A percentile compares a stretch with the other conserved stretches of the same genome.
Evolutionary conservation across 495 filamentous ascomycete species (phyloP).

Genomic region (Talaromyces stipitatus): DNA sequence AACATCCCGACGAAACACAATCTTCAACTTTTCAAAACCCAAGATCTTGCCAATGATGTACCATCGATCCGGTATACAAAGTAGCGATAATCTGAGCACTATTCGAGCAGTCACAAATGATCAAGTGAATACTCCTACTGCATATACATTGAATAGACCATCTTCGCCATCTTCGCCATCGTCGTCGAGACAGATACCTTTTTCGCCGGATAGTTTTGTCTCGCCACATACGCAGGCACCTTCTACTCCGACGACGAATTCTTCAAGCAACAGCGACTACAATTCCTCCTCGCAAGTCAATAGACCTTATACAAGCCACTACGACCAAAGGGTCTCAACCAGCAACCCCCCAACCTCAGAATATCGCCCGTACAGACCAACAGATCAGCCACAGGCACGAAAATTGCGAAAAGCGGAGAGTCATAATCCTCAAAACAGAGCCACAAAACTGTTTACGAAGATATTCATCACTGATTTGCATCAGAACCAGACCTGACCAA

Average conservation of each 20-base stretch:
- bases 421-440: not conserved
- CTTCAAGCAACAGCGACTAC: not conserved
- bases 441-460: not conserved
- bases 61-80: not conserved
- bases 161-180: not conserved
- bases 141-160: too few relatives aligned
- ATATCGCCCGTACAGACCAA: not conserved
- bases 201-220: not conserved
- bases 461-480: not conserved
- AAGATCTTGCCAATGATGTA: not conserved
- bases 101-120: not conserved
- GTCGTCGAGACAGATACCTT: not conserved
- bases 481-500: not conserved
- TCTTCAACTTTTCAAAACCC: not conserved
- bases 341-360: not conserved
- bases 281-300: not conserved
- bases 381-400: not conserved
- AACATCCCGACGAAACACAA: not conserved
- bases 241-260: not conserved
- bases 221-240: not conserved
- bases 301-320: not conserved
- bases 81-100: not conserved
- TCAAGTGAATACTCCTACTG: not conserved
- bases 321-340: not conserved
- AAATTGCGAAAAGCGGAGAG: not conserved